Conservation (phyloP, 2,329 filamentous ascomycete species). For the Alternaria angustiovoidea region DNA sequence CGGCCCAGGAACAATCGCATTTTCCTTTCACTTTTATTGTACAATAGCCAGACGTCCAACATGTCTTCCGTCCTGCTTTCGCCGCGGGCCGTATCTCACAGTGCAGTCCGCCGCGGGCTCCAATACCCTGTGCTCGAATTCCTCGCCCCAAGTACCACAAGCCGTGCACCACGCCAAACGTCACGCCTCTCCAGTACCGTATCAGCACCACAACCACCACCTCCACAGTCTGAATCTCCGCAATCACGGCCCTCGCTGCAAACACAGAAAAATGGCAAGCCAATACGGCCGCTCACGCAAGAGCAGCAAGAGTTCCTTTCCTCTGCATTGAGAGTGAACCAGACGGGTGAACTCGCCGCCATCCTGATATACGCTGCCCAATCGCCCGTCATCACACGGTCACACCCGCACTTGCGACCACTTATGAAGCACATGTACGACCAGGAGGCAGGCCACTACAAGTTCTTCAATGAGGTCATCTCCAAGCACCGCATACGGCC, state of each 20-base stretch:
- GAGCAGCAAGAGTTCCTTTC: slow-evolving; percentile 50
- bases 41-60: slow-evolving; percentile 7
- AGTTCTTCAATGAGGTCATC: slow-evolving; percentile 83
- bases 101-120: slow-evolving; percentile 3
- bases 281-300: slow-evolving; percentile 38
- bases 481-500: slow-evolving; percentile 89
- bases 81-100: slow-evolving; percentile 28
- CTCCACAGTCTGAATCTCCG: slow-evolving; percentile 4
- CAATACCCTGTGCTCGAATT: slow-evolving; percentile 33
- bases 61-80: slow-evolving; percentile 31
- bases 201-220: slow-evolving; percentile 11
- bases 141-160: slow-evolving; percentile 34
- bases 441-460: slow-evolving; percentile 88
- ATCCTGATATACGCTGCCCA: slow-evolving; percentile 93
- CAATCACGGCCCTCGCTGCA: slow-evolving; percentile 12
- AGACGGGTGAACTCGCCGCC: slow-evolving; percentile 96
- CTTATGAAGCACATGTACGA: slow-evolving; percentile 99
- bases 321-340: slow-evolving; percentile 82
- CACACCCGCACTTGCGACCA: slow-evolving; percentile 85
- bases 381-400: slow-evolving; percentile 78
- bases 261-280: slow-evolving; percentile 20
- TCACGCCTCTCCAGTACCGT: slow-evolving; percentile 24
- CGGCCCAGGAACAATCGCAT: slow-evolving; percentile 11
- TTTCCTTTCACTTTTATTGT: slow-evolving; percentile 3
- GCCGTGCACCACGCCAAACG: slow-evolving; percentile 24